phyloP scores from a whole-genome alignment of 768 basidiomycete genomes.

The Mycena rosella region DNA sequence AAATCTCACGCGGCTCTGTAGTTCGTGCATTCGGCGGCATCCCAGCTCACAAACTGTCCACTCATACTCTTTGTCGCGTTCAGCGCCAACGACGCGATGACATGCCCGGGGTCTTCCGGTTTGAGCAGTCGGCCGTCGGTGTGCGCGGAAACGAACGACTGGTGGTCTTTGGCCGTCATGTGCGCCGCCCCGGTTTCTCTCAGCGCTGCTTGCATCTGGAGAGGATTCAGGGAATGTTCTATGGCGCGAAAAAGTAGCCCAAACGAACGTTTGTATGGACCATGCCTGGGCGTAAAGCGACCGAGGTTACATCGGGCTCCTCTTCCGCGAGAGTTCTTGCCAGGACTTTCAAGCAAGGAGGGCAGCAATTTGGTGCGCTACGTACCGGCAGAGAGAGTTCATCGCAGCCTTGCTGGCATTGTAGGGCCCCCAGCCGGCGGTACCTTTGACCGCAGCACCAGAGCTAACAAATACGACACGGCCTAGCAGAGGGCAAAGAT shows the following conservation, averaged over 20 bases:
- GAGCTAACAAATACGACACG: slow-evolving; percentile 87
- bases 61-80: slow-evolving; percentile 70
- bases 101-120: slow-evolving; percentile 80
- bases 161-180: slow-evolving; percentile 69
- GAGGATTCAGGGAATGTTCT: slow-evolving; percentile 7
- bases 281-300: slow-evolving; percentile 89
- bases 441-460: slow-evolving; percentile 80
- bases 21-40: slow-evolving; percentile 73
- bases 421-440: slow-evolving; percentile 75
- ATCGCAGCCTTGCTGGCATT: slow-evolving; percentile 90
- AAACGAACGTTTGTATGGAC: slow-evolving; percentile 82
- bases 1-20: slow-evolving; percentile 52
- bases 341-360: neutral
- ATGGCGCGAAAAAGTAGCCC: slow-evolving; percentile 1
- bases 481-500: slow-evolving; percentile 48
- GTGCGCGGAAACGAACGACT: slow-evolving; percentile 69
- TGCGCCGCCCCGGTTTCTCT: slow-evolving; percentile 62
- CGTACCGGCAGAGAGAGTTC: slow-evolving; percentile 85
- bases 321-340: slow-evolving; percentile 86
- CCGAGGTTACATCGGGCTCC: slow-evolving; percentile 78
- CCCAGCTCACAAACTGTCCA: slow-evolving; percentile 88
- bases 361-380: neutral
- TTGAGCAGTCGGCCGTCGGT: slow-evolving; percentile 78
- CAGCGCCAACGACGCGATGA: slow-evolving; percentile 84
- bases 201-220: slow-evolving; percentile 78